Percentiles rank a stretch among this genome's conserved stretches.
phyloP scores from a whole-genome alignment of 2,329 filamentous ascomycete species.

The Fusarium sulawesiense region DNA sequence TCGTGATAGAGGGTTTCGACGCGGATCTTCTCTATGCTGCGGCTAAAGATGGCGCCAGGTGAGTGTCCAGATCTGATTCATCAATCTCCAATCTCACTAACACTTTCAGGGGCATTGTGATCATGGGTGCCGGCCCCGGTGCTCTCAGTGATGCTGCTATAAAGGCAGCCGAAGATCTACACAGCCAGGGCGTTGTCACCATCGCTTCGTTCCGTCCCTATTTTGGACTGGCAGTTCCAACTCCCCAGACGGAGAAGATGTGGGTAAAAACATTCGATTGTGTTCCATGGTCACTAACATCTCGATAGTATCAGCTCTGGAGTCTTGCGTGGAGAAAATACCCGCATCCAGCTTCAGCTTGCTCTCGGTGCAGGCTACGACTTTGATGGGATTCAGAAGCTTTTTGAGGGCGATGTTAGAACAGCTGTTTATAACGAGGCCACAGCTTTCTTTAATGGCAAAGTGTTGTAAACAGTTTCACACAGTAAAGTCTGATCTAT shows the following conservation, averaged over 20 bases:
- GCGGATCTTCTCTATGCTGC: not conserved
- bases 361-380: slow-evolving; percentile 46
- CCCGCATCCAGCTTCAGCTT: slow-evolving; percentile 49
- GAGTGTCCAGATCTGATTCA: not conserved
- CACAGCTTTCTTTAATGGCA: not conserved
- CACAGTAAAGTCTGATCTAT: not conserved
- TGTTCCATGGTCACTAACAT: not conserved
- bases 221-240: not conserved
- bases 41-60: not conserved
- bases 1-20: not conserved
- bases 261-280: not conserved
- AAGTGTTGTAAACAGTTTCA: not conserved
- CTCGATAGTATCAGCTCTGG: slow-evolving; percentile 42
- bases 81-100: slow-evolving; percentile 43
- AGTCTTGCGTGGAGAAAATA: slow-evolving; percentile 48
- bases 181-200: slow-evolving; percentile 44
- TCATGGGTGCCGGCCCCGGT: slow-evolving; percentile 49
- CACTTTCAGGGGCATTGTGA: slow-evolving; percentile 43
- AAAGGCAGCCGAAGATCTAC: slow-evolving; percentile 45
- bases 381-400: slow-evolving; percentile 45
- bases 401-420: slow-evolving; percentile 45
- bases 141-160: slow-evolving; percentile 44
- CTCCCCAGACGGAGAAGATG: not conserved
- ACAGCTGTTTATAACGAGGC: slow-evolving; percentile 3
- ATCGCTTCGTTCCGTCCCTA: slow-evolving; percentile 46